These are phyloP conservation scores for Aureobasidium sp. DNA, from an alignment of 2,329 filamentous ascomycete species.

Conservation along the genomic window DNA sequence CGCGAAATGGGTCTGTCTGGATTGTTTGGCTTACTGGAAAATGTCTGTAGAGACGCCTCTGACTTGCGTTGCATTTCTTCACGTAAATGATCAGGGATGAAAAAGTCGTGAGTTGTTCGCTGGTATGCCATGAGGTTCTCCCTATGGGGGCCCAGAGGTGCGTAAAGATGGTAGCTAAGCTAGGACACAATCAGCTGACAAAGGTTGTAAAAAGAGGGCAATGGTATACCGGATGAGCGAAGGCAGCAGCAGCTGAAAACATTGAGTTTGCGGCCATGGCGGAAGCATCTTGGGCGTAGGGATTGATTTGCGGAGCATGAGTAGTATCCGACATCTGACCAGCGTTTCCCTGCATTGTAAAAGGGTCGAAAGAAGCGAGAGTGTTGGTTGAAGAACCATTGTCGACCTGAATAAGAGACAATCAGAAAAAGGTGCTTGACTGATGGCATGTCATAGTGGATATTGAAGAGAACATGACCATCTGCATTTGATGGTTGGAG, in stretches of 20 bases:
- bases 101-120: constrained; percentile 81
- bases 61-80: constrained; percentile 86
- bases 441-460: neutral
- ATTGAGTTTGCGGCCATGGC: constrained; percentile 57
- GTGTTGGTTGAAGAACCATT: constrained; percentile 29
- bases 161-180: constrained; percentile 87
- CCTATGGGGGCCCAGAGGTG: constrained; percentile 73
- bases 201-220: neutral
- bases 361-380: constrained; percentile 39
- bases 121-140: constrained; percentile 81
- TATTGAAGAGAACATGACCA: neutral
- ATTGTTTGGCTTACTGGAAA: constrained; percentile 57
- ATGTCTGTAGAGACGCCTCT: constrained; percentile 75
- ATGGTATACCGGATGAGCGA: constrained; percentile 42
- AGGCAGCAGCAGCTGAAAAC: constrained; percentile 53
- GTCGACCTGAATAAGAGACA: constrained; percentile 19
- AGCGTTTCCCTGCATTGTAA: constrained; percentile 30
- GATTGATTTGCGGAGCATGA: constrained; percentile 45
- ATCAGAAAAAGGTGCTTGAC: neutral
- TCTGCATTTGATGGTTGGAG: neutral
- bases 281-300: constrained; percentile 68
- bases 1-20: constrained; percentile 14
- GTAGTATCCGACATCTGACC: constrained; percentile 19
- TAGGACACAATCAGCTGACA: neutral
- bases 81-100: constrained; percentile 76